Evolutionary conservation across 140 eudicot genomes (phyloP), one percentile per base, ranked within the genome.

Genomic region (Erigeron philadelphicus): DNA sequence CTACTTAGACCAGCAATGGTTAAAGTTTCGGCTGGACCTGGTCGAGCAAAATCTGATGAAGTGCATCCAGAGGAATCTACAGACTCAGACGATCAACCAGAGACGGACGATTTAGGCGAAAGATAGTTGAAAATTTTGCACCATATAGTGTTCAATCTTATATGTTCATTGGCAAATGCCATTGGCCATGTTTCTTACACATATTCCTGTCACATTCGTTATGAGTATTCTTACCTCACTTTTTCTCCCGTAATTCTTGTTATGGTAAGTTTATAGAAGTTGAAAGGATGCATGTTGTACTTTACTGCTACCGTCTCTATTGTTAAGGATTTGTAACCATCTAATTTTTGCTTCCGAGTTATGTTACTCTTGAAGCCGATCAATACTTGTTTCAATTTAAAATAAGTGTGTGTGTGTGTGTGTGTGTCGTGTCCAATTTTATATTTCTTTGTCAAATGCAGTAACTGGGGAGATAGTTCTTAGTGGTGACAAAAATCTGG

Each of bases 21-120:
- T 18, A 94, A 89, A 79, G 95, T 94, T 65, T 94, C 99, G 3
- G 75, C 97, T 11, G 99, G 99, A n/a, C 95, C 97, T 1, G 91
- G 94, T 55, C 76, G 42, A 64, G 21, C 67, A 64, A 54, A 66
- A 62, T 60, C 71, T 41, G 69, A 62, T 48, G 74, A 61, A 3
- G 13, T 10, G 11, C 68, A 41, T 9, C 38, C 35, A 17, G 19
- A 4, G n/a, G 56, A 46, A 10, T 42, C 69, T 40, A 17, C 58
- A 4, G 76, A 70, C 38, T 41, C 75, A 17, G 25, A 35, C 35
- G 72, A 66, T 38, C 64, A 63, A 68, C 76, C 73, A 67, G 57
- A 69, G 9, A 61, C 71, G 15, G 75, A 59, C 13, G 60, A 71
- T 46, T 61, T 54, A 64, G 80, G 53, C 59, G 52, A 56, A 21